Percentiles rank a stretch among this genome's conserved stretches.
Conservation (phyloP, 2,329 filamentous ascomycete species). For the Penicillium sp. region DNA sequence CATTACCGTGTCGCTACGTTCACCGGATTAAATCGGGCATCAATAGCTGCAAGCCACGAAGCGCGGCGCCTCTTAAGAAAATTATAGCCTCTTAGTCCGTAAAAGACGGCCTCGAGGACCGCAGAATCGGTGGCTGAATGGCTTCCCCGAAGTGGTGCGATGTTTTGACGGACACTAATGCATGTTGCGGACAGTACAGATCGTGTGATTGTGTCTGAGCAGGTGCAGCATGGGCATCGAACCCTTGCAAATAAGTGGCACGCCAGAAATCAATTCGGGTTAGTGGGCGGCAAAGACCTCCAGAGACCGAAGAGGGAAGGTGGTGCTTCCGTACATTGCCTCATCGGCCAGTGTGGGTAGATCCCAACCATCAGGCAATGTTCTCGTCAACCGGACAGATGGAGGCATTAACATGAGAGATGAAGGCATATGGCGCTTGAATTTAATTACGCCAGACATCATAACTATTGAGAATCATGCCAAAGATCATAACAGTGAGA, state of each 20-base stretch:
- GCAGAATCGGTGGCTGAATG: no score
- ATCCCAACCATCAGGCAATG: not conserved
- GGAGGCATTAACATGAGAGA: not conserved
- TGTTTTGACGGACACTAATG: not conserved
- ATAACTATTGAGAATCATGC: not conserved
- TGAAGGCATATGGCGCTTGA: not conserved
- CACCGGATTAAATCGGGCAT: not conserved
- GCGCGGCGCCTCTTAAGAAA: not conserved
- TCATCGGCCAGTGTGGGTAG: not conserved
- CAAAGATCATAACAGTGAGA: not conserved
- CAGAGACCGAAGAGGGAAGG: not conserved
- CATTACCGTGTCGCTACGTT: not conserved
- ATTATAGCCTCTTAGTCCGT: not conserved
- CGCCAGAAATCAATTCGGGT: not conserved
- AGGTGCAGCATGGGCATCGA: not conserved
- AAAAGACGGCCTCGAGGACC: no score
- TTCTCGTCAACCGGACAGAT: not conserved
- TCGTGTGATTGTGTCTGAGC: not conserved
- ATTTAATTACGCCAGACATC: not conserved
- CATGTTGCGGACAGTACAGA: not conserved
- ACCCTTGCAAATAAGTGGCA: not conserved
- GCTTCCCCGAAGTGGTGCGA: not conserved
- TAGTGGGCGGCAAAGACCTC: not conserved
- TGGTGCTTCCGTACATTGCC: not conserved
- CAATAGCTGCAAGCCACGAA: not conserved